These are phyloP conservation scores for Sphagnum magellanicum DNA, from an alignment of 228 moss, liverwort and hornwort species.

Conservation along the genomic window DNA sequence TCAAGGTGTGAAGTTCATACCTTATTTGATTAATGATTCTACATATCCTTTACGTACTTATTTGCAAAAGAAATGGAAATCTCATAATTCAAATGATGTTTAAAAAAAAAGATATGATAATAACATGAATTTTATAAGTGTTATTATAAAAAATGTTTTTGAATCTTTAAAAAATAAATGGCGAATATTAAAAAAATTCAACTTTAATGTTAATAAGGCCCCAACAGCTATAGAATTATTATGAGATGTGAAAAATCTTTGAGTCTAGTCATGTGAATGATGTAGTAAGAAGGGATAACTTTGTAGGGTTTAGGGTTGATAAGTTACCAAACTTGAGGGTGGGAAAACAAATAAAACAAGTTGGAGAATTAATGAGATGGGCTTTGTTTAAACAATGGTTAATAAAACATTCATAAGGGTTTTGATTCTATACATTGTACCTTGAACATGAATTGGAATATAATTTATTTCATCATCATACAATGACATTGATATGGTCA, in stretches of 20 bases:
- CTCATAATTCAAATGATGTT: constrained; percentile 1
- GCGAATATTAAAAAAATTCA: constrained; percentile 32
- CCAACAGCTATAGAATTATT: constrained; percentile 37
- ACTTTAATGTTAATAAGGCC: constrained; percentile 29
- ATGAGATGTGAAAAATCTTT: constrained; percentile 16
- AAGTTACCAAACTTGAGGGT: not conserved
- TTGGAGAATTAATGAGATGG: not conserved
- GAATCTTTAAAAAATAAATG: constrained; percentile 36
- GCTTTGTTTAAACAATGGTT: not conserved
- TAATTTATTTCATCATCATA: not conserved
- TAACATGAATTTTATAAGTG: constrained; percentile 17
- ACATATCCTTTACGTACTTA: constrained; percentile 32
- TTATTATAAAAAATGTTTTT: constrained; percentile 23
- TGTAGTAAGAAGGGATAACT: not conserved
- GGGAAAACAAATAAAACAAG: not conserved
- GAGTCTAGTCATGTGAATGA: not conserved
- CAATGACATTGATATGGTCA: not conserved
- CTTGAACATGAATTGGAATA: not conserved
- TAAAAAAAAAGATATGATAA: constrained; percentile 16
- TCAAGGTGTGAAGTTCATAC: constrained; percentile 18
- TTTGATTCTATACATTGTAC: not conserved
- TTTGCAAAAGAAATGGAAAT: constrained; percentile 25
- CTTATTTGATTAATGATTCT: constrained; percentile 24
- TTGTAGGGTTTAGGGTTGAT: not conserved
- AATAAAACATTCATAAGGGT: not conserved